Base-by-base conservation (phyloP, 345 rosid genomes). In the Brassica nigra region DNA sequence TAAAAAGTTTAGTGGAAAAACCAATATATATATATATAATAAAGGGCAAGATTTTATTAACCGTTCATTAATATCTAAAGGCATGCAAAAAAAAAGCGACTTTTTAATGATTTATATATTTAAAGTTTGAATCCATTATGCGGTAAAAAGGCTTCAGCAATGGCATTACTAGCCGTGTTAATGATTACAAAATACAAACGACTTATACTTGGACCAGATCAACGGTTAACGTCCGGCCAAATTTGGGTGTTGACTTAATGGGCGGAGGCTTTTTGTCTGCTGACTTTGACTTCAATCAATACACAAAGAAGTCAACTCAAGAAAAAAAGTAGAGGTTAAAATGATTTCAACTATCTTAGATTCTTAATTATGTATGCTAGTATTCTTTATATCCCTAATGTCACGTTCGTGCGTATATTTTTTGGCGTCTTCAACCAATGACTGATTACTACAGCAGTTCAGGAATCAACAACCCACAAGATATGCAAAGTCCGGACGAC, bases 151-250 rank as follows among this genome's bases (percentile, higher is more conserved):
- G 72, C 49, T 55, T 34, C 29, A 64, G 39, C 73, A 37, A 71
- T 78, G 71, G 76, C 8, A 15, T 71, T 16, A 71, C 31, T 39
- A 71, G 52, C 61, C 47, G 5, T 20, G 62, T 33, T 70, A 33
- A 68, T 62, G 20, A 49, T 62, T 47, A 70, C 76, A 39, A 39
- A 71, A 78, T 47, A 47, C 15, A 15, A 15, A 65, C 66, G 72
- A 58, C 67, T 71, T 18, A 20, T 66, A 66, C 36, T 42, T 66
- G 10, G 74, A 73, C 74, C 64, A 79, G 73, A 67, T 73, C 82
- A 79, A 79, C 11, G 34, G 78, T 34, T 33, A 47, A 73, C 27
- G 64, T 67, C 31, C 6, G 62, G 70, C 78, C 69, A 68, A 27
- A 6, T 7, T 66, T 47, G 16, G 61, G 36, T 16, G 62, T 72